These are phyloP conservation scores for Pythium scleroteichum DNA, from an alignment of 352 stramenopile genomes.

Conservation along the genomic window DNA sequence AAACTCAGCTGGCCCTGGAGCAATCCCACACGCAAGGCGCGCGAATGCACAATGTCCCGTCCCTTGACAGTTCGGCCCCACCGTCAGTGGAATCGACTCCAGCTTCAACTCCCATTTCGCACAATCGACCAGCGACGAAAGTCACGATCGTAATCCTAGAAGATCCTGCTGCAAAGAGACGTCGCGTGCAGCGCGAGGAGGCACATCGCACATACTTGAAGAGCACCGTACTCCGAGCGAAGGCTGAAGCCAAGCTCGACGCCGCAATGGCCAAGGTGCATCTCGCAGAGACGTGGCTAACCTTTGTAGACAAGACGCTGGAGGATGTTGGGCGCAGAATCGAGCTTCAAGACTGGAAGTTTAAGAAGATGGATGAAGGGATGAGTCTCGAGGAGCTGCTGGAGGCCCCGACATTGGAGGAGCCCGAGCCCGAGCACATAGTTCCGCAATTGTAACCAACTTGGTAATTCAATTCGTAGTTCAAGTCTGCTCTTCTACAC, in stretches of 20 bases:
- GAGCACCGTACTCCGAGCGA: slow-evolving; percentile 54
- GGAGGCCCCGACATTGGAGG: not conserved
- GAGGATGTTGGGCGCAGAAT: slow-evolving; percentile 77
- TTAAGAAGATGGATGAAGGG: slow-evolving; percentile 52
- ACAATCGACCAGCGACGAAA: not conserved
- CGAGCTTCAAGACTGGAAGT: slow-evolving; percentile 79
- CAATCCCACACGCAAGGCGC: not conserved
- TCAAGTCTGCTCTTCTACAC: not conserved
- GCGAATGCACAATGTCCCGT: not conserved
- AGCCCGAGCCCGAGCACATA: slow-evolving; percentile 10
- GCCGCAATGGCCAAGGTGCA: slow-evolving; percentile 52
- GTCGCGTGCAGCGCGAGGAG: slow-evolving; percentile 25
- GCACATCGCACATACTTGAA: slow-evolving; percentile 52
- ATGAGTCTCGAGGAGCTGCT: slow-evolving; percentile 21
- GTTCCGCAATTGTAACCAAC: not conserved
- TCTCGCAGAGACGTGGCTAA: slow-evolving; percentile 71
- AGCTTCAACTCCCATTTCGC: slow-evolving; percentile 10
- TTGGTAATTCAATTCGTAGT: slow-evolving; percentile 1
- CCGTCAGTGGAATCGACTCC: slow-evolving; percentile 18
- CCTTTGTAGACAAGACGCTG: slow-evolving; percentile 56
- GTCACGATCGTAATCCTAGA: not conserved
- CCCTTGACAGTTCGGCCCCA: not conserved
- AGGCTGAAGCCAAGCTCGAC: slow-evolving; percentile 57
- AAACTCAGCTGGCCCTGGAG: too few species aligned
- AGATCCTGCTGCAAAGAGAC: slow-evolving; percentile 15